These are phyloP conservation scores for Rhizodiscina lignyota DNA, from an alignment of 495 filamentous ascomycete genomes.

Conservation along the genomic window DNA sequence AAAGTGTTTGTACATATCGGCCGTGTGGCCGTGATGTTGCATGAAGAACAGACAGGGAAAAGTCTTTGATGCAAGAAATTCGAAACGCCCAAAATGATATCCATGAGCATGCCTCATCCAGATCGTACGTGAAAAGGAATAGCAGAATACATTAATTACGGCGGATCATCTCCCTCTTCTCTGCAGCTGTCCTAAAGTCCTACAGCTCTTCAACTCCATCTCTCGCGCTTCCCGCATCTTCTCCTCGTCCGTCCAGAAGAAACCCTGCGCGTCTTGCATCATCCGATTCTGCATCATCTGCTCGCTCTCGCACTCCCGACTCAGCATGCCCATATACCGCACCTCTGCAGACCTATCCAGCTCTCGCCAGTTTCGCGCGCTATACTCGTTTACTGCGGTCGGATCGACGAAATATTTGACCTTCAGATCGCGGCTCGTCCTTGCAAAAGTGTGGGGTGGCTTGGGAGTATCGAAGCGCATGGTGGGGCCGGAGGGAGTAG, in stretches of 20 bases:
- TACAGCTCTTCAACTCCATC: constrained; percentile 43
- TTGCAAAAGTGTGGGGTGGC: constrained; percentile 53
- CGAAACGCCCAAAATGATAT: too few relatives aligned
- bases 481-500: constrained; percentile 41
- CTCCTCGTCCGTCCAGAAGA: constrained; percentile 65
- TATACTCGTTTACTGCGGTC: constrained; percentile 52
- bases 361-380: constrained; percentile 42
- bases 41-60: too few relatives aligned
- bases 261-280: constrained; percentile 69
- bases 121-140: too few relatives aligned
- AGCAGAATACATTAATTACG: too few relatives aligned
- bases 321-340: constrained; percentile 47
- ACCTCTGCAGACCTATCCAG: constrained; percentile 66
- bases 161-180: too few relatives aligned
- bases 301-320: constrained; percentile 56
- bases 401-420: constrained; percentile 79
- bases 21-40: too few relatives aligned
- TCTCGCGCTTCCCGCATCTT: constrained; percentile 52
- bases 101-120: too few relatives aligned
- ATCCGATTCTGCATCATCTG: constrained; percentile 40
- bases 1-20: too few relatives aligned
- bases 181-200: constrained; percentile 31
- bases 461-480: constrained; percentile 52
- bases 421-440: constrained; percentile 50
- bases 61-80: too few relatives aligned